A percentile compares a stretch with the other conserved stretches of the same genome.
phyloP scores from a whole-genome alignment of 345 rosid species.

The Dovyalis caffra region DNA sequence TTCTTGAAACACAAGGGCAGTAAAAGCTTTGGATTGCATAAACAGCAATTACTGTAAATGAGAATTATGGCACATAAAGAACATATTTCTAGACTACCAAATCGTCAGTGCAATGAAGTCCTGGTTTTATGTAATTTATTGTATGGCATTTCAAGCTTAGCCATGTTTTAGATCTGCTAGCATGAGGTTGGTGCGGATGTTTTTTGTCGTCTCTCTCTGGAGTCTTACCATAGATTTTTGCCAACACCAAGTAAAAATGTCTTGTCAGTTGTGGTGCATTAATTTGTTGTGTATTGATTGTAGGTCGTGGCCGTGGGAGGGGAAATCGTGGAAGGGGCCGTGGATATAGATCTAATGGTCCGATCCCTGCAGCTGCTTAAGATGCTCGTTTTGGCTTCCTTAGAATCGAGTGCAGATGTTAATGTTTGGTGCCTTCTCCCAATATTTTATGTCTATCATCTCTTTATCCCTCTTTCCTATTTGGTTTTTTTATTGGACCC shows the following conservation, averaged over 20 bases:
- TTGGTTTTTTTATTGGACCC: conserved; percentile 2
- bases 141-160: too few species aligned
- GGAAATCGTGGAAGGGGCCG: conserved; percentile 70
- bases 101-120: too few species aligned
- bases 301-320: conserved; percentile 26
- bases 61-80: neutral
- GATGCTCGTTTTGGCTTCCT: conserved; percentile 15
- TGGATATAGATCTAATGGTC: conserved; percentile 56
- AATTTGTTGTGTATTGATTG: neutral
- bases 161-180: too few species aligned
- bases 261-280: neutral
- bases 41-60: neutral
- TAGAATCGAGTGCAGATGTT: conserved; percentile 1
- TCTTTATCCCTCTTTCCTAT: conserved; percentile 19
- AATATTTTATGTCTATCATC: conserved; percentile 24
- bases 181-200: neutral
- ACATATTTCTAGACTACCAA: neutral
- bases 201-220: neutral
- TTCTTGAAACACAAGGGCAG: neutral
- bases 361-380: conserved; percentile 55
- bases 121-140: too few species aligned
- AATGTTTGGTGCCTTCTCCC: conserved; percentile 20
- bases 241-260: neutral
- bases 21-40: neutral
- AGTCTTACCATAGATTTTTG: neutral